Evolutionary conservation across 1,284 basidiomycete species (phyloP), one percentile per base, ranked within the genome.

Genomic region (Pyrrhoderma lamaoense): DNA sequence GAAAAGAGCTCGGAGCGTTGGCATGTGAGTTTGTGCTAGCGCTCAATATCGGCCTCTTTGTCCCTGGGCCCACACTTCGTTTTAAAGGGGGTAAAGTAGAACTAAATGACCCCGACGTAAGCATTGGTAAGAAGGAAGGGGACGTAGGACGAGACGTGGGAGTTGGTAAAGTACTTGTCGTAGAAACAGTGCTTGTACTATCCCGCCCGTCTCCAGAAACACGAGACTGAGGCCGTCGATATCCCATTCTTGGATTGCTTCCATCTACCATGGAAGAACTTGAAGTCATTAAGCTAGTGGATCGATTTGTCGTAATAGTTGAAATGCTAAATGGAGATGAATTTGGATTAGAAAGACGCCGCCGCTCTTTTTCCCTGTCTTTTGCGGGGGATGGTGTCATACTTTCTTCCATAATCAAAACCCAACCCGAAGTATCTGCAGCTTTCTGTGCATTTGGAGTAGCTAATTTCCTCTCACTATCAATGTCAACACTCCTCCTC

Each of bases 341-440:
- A 51, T 70, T 69, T 19, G 84, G 79, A 57, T 79, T 85, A 8
- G 83, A 82, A 9, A 74, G 64, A 58, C 82, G 73, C 53, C 82
- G 71, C 50, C 70, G 64, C 53, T 78, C 76, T 54, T 75, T 75
- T 48, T 76, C 75, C 55, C 71, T 68, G 46, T 74, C 70, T 62
- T 79, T 82, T 36, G 70, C 70, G 18, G 82, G 84, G n/a, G 80
- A 80, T 14, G 85, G 83, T 21, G 27, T 53, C 54, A 50, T 54
- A 0, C 82, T 79, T 59, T 87, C 86, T 57, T 88, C 85, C 85
- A 87, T 86, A 48, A 89, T 85, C 25, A 88, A 74, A 35, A 89
- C 85, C 85, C 85, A 89, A 46, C 86, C 86, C 23, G 84, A 78
- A 3, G 79, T 70, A 60, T 86, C 85, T 21, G 73, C 75, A 36